Conservation (phyloP, 805 yeast genomes). For the Candida ortonii region DNA sequence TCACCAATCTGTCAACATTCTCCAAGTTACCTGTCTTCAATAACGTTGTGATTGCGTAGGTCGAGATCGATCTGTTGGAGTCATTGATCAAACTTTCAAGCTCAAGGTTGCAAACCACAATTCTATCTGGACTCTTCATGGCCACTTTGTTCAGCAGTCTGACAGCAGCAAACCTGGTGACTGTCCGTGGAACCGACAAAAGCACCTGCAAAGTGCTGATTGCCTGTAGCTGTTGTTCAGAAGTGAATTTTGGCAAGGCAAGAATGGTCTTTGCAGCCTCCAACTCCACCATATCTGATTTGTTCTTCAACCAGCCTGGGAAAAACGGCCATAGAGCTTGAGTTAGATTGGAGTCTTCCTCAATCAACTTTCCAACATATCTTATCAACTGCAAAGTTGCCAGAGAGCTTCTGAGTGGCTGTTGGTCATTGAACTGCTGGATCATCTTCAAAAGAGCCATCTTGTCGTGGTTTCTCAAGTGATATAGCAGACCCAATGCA, state of each 20-base stretch:
- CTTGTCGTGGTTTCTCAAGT: constrained; percentile 83
- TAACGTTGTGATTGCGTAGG: constrained; percentile 94
- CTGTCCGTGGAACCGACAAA: constrained; percentile 82
- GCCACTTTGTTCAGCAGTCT: constrained; percentile 86
- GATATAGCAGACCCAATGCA: constrained; percentile 87
- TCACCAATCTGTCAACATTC: constrained; percentile 82
- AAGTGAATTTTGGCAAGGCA: constrained; percentile 51
- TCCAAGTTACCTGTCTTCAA: constrained; percentile 92
- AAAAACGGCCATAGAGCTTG: constrained; percentile 62
- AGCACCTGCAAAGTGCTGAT: constrained; percentile 71
- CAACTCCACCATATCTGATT: constrained; percentile 83
- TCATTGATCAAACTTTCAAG: constrained; percentile 86
- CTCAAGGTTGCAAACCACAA: constrained; percentile 77
- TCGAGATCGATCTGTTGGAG: constrained; percentile 85
- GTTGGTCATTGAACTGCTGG: constrained; percentile 63
- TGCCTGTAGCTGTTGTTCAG: constrained; percentile 67
- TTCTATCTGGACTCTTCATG: constrained; percentile 72
- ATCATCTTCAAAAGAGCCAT: constrained; percentile 92
- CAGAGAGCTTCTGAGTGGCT: constrained; percentile 69
- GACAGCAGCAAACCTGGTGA: constrained; percentile 90
- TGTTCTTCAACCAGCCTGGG: constrained; percentile 69
- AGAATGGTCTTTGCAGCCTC: constrained; percentile 84
- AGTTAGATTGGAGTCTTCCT: constrained; percentile 66
- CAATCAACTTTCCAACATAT: constrained; percentile 67
- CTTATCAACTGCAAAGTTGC: constrained; percentile 85